phyloP scores from a whole-genome alignment of 352 stramenopile species.

The Nothophytophthora sp. region DNA sequence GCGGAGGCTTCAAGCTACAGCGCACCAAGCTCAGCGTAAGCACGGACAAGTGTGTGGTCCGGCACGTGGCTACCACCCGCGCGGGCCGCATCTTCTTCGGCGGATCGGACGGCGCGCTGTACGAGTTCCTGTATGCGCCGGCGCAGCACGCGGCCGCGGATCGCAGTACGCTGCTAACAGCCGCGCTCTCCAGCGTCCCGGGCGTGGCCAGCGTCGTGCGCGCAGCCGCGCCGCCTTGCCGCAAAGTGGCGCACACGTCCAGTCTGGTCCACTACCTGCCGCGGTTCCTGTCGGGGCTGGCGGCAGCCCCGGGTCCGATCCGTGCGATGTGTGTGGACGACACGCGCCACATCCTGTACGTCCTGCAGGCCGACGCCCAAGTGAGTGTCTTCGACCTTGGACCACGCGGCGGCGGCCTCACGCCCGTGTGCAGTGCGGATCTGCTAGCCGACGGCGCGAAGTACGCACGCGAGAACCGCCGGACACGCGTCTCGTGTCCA shows the following conservation, averaged over 20 bases:
- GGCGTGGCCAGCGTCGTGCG: too few species aligned
- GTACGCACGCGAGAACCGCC: constrained; percentile 83
- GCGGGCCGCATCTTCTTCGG: constrained; percentile 96
- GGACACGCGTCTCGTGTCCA: constrained; percentile 79
- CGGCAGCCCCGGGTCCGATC: constrained; percentile 81
- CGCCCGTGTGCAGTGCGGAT: constrained; percentile 69
- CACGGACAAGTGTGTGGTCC: constrained; percentile 94
- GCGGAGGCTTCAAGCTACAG: constrained; percentile 46
- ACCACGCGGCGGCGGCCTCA: constrained; percentile 48
- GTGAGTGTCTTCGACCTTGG: constrained; percentile 80
- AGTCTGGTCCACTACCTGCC: constrained; percentile 80
- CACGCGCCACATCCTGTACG: constrained; percentile 91
- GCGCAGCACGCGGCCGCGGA: constrained; percentile 35
- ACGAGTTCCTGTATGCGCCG: constrained; percentile 89
- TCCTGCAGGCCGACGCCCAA: constrained; percentile 83
- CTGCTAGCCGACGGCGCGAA: constrained; percentile 70
- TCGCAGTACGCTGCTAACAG: constrained; percentile 31
- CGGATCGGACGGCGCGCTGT: constrained; percentile 94
- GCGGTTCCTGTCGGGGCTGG: constrained; percentile 73
- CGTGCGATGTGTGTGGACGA: constrained; percentile 89
- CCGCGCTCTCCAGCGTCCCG: constrained; percentile 26
- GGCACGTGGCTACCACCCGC: constrained; percentile 85
- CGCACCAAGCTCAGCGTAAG: constrained; percentile 91
- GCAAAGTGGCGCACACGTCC: constrained; percentile 92
- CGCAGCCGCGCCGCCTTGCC: constrained; percentile 80